Conservation (phyloP, 2,329 filamentous ascomycete species). For the Aspergillus texensis region DNA sequence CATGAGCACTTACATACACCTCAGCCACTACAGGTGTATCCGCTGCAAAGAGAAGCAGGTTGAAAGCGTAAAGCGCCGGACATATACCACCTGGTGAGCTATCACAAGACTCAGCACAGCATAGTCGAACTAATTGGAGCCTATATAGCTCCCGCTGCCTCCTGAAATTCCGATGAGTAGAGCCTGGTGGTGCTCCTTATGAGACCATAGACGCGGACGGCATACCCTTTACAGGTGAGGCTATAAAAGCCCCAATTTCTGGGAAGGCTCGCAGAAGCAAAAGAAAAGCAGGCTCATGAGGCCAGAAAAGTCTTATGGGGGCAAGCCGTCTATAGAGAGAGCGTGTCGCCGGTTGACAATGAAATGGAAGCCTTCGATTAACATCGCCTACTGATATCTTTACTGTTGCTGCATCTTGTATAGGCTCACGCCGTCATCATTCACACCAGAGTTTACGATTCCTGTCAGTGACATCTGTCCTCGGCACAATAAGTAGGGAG, state of each 20-base stretch:
- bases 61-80: no score
- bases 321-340: neutral
- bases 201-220: no score
- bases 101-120: no score
- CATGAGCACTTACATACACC: accelerated
- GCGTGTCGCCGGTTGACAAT: neutral
- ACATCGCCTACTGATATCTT: neutral
- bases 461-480: neutral
- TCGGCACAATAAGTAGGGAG: neutral
- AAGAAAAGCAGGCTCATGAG: accelerated
- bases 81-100: no score
- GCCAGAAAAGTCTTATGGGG: no score
- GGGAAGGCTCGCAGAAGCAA: no score
- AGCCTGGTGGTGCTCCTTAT: no score
- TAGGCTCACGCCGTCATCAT: neutral
- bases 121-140: no score
- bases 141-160: no score
- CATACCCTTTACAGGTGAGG: no score
- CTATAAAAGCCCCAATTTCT: accelerated
- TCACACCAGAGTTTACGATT: neutral
- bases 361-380: neutral
- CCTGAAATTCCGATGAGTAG: no score
- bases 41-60: accelerated
- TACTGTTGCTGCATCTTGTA: neutral
- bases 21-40: no score